phyloP scores from a whole-genome alignment of 2,329 filamentous ascomycete genomes.

The Cladosporium austrohemisphaericum region DNA sequence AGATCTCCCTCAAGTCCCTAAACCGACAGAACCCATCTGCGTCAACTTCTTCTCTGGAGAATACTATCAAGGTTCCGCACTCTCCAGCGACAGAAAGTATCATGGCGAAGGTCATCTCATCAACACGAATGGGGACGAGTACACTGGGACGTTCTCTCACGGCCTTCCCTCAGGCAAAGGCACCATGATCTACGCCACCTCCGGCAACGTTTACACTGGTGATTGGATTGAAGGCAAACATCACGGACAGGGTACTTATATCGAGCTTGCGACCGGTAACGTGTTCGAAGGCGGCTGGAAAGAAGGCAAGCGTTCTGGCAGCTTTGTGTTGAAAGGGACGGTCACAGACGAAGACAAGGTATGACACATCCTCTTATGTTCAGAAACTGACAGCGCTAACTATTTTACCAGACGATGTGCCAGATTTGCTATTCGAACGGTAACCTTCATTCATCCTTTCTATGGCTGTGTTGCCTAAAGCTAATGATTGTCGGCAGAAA shows the following conservation, averaged over 20 bases:
- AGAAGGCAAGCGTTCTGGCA: conserved; percentile 57
- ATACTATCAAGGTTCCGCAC: conserved; percentile 51
- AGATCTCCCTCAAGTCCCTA: neutral
- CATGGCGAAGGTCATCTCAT: conserved; percentile 56
- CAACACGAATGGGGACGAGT: conserved; percentile 52
- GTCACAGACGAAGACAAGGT: conserved; percentile 59
- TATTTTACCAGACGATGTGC: too few relatives aligned
- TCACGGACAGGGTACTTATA: conserved; percentile 56
- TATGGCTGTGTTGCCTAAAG: too few relatives aligned
- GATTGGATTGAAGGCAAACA: conserved; percentile 62
- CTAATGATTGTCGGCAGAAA: conserved; percentile 42
- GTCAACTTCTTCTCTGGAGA: conserved; percentile 54
- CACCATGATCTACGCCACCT: conserved; percentile 53
- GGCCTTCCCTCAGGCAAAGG: conserved; percentile 54
- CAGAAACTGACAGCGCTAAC: too few relatives aligned
- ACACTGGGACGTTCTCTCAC: conserved; percentile 53
- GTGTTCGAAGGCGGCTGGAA: conserved; percentile 60
- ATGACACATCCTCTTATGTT: too few relatives aligned
- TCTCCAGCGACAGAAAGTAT: conserved; percentile 41
- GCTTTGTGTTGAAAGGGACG: conserved; percentile 60
- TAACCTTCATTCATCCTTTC: too few relatives aligned
- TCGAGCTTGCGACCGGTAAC: conserved; percentile 56
- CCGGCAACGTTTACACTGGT: conserved; percentile 60
- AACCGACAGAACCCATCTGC: conserved; percentile 42
- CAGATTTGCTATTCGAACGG: conserved; percentile 62